Percentiles rank a stretch among this genome's conserved stretches.
phyloP scores from a whole-genome alignment of 192 early-diverging fungal genomes.

The Chytriomyces confervae region DNA sequence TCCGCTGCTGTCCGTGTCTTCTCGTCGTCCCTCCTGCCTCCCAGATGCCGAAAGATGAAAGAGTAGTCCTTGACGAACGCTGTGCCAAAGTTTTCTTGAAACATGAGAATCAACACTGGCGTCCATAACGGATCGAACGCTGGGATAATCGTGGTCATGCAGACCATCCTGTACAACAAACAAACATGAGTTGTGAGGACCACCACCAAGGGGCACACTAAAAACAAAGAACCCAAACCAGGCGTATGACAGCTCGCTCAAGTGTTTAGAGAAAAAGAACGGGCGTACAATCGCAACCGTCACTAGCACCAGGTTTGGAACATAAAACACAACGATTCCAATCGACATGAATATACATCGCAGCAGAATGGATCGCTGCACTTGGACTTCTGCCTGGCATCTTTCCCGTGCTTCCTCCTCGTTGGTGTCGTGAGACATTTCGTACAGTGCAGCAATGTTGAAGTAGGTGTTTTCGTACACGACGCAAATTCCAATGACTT shows the following conservation, averaged over 20 bases:
- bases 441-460: slow-evolving; percentile 23
- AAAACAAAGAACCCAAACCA: not conserved
- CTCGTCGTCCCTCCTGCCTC: not conserved
- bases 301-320: slow-evolving; percentile 2
- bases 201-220: not conserved
- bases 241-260: not conserved
- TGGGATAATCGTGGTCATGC: slow-evolving; percentile 13
- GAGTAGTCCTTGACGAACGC: slow-evolving; percentile 15
- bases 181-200: not conserved
- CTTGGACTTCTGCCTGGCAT: not conserved
- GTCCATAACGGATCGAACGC: slow-evolving; percentile 27
- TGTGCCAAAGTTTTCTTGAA: slow-evolving; percentile 29
- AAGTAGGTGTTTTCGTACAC: slow-evolving; percentile 34
- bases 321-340: slow-evolving; percentile 21
- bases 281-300: not conserved
- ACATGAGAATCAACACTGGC: slow-evolving; percentile 30
- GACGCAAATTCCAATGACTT: not conserved
- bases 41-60: not conserved
- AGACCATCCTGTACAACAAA: not conserved
- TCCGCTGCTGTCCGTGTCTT: not conserved
- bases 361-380: not conserved
- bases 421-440: not conserved
- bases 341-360: slow-evolving; percentile 29
- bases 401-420: not conserved
- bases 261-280: not conserved